Conservation (phyloP, 108 stramenopile species). For the Poteriospumella lacustris region DNA sequence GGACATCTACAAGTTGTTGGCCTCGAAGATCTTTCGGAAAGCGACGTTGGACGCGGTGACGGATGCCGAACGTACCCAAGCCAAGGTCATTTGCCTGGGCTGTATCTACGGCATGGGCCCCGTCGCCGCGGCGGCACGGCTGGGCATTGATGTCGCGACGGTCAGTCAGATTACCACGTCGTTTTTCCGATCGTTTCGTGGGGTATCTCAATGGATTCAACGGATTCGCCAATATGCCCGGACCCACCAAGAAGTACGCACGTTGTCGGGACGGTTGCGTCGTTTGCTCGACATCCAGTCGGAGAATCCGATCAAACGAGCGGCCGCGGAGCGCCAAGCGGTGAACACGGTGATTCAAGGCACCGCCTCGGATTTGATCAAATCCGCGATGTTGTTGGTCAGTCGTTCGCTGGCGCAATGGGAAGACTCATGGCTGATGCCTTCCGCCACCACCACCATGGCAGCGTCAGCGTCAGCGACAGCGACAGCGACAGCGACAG, state of each 20-base stretch:
- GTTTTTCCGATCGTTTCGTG: slow-evolving; percentile 53
- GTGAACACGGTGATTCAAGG: slow-evolving; percentile 65
- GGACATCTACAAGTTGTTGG: slow-evolving; percentile 61
- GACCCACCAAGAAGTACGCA: slow-evolving; percentile 37
- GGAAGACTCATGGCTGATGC: no score
- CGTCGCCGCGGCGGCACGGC: slow-evolving; percentile 51
- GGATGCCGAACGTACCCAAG: slow-evolving; percentile 45
- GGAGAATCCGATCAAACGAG: slow-evolving; percentile 36
- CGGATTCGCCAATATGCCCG: slow-evolving; percentile 35
- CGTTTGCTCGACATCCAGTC: slow-evolving; percentile 52
- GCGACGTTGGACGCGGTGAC: slow-evolving; percentile 41
- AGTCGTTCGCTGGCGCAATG: no score
- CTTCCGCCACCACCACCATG: no score
- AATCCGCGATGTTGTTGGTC: slow-evolving; percentile 60
- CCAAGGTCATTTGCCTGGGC: slow-evolving; percentile 59
- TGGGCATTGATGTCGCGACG: slow-evolving; percentile 39
- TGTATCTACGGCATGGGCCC: slow-evolving; percentile 59
- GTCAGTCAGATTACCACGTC: slow-evolving; percentile 44
- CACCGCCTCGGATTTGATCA: slow-evolving; percentile 60
- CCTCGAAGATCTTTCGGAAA: slow-evolving; percentile 46
- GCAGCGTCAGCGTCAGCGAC: no score
- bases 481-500: no score
- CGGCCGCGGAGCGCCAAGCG: slow-evolving; percentile 62
- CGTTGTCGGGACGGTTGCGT: slow-evolving; percentile 35
- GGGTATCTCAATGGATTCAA: slow-evolving; percentile 50